Conservation (phyloP, 495 filamentous ascomycete species). For the Cryomyces minteri region DNA sequence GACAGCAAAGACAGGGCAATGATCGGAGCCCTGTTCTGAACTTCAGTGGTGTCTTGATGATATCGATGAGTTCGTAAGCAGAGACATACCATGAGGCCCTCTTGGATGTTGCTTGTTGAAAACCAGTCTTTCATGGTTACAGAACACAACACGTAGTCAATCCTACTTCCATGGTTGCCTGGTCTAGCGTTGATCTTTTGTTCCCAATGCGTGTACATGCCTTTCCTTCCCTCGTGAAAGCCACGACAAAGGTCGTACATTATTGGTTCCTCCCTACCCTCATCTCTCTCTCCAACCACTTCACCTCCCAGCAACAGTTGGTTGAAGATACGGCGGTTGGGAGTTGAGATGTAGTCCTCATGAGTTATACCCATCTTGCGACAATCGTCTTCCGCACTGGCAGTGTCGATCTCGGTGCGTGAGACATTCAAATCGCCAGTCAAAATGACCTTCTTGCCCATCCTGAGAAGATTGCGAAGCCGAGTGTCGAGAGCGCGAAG, state of each 20-base stretch:
- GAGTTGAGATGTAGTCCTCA: constrained; percentile 53
- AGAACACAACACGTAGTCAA: constrained; percentile 84
- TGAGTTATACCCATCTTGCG: constrained; percentile 46
- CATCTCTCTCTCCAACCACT: constrained; percentile 50
- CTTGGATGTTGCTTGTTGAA: constrained; percentile 76
- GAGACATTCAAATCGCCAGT: constrained; percentile 87
- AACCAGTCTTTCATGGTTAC: constrained; percentile 72
- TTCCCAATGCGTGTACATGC: constrained; percentile 97
- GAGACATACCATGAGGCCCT: constrained; percentile 55
- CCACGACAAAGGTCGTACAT: constrained; percentile 75
- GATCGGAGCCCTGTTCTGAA: constrained; percentile 57
- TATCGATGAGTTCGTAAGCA: not conserved
- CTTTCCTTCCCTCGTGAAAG: constrained; percentile 57
- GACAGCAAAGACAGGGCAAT: constrained; percentile 82
- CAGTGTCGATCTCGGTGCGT: constrained; percentile 52
- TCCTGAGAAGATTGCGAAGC: constrained; percentile 61
- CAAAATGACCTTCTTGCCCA: constrained; percentile 67
- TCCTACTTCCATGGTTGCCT: constrained; percentile 76
- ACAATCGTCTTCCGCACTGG: constrained; percentile 47
- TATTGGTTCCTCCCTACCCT: constrained; percentile 52
- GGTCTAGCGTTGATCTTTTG: constrained; percentile 72
- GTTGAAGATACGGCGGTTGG: constrained; percentile 70
- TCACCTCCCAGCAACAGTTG: constrained; percentile 57
- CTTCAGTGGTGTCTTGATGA: too few relatives aligned
- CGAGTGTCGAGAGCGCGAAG: constrained; percentile 62